These are phyloP conservation scores for Mycena polygramma DNA, from an alignment of 768 basidiomycete genomes.

Conservation along the genomic window DNA sequence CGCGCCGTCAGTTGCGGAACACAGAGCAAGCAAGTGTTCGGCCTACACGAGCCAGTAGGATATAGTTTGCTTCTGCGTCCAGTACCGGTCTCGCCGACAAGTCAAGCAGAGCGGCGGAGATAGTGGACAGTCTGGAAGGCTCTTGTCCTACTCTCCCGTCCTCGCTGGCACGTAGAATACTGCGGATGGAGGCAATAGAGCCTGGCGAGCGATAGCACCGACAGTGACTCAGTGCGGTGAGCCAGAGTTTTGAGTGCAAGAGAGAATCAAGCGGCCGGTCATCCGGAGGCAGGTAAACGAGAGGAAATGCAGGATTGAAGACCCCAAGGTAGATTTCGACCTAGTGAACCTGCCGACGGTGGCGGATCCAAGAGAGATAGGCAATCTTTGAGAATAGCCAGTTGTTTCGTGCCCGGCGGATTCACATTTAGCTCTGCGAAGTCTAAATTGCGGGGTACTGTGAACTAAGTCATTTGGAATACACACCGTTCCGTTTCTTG, in stretches of 20 bases:
- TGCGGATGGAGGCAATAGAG: conserved; percentile 27
- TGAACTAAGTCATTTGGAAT: neutral
- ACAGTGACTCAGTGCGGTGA: conserved; percentile 31
- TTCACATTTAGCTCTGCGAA: neutral
- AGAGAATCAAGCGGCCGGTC: conserved; percentile 25
- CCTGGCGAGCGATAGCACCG: conserved; percentile 25
- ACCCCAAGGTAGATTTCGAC: conserved; percentile 31
- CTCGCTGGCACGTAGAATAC: conserved; percentile 18
- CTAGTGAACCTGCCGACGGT: conserved; percentile 27
- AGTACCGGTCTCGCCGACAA: conserved; percentile 36
- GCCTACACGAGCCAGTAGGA: conserved; percentile 37
- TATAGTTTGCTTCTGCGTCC: conserved; percentile 35
- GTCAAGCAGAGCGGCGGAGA: conserved; percentile 39
- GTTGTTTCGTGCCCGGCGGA: conserved; percentile 18
- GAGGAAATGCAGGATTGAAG: conserved; percentile 35
- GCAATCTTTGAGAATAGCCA: conserved; percentile 24
- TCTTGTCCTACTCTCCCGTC: conserved; percentile 18
- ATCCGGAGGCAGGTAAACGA: conserved; percentile 29
- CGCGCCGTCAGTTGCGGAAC: neutral
- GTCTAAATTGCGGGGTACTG: neutral
- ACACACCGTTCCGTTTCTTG: conserved; percentile 30
- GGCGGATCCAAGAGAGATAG: conserved; percentile 32
- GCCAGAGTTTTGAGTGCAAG: conserved; percentile 29
- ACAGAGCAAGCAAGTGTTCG: neutral
- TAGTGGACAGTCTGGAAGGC: conserved; percentile 28